Percentiles rank a stretch among this genome's conserved stretches.
Conservation (phyloP, 108 stramenopile species). For the Conticribra weissflogii region DNA sequence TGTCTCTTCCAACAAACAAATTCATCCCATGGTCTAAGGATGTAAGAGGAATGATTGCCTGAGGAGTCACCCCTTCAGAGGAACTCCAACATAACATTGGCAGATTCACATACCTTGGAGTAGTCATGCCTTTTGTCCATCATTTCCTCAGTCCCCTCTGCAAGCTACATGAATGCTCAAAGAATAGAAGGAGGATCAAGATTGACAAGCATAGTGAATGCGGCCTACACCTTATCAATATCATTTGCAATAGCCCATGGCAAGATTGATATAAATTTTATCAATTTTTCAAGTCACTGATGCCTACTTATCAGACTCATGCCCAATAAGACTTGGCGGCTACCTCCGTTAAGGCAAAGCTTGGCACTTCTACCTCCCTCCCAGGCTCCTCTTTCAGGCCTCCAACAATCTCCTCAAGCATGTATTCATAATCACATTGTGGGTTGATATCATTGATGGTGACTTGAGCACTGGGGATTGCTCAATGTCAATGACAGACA, state of each 20-base stretch:
- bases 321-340: slow-evolving; percentile 30
- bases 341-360: slow-evolving; percentile 23
- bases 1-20: slow-evolving; percentile 27
- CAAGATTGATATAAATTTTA: slow-evolving; percentile 16
- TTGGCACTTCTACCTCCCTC: slow-evolving; percentile 22
- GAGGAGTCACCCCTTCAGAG: background rate
- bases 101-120: slow-evolving; percentile 2
- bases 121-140: background rate
- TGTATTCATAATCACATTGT: slow-evolving; percentile 6
- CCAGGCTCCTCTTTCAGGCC: slow-evolving; percentile 18
- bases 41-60: background rate
- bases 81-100: slow-evolving; percentile 20
- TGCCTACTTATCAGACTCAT: slow-evolving; percentile 25
- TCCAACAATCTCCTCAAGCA: slow-evolving; percentile 33
- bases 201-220: background rate
- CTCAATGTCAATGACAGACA: slow-evolving; percentile 14
- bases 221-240: background rate
- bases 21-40: slow-evolving; percentile 20
- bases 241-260: background rate
- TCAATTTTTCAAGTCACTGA: background rate
- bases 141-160: slow-evolving; percentile 10
- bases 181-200: slow-evolving; percentile 1
- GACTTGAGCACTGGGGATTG: background rate
- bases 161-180: background rate
- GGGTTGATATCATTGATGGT: slow-evolving; percentile 22